Conservation (phyloP, 345 rosid species). For the Lumnitzera racemosa region DNA sequence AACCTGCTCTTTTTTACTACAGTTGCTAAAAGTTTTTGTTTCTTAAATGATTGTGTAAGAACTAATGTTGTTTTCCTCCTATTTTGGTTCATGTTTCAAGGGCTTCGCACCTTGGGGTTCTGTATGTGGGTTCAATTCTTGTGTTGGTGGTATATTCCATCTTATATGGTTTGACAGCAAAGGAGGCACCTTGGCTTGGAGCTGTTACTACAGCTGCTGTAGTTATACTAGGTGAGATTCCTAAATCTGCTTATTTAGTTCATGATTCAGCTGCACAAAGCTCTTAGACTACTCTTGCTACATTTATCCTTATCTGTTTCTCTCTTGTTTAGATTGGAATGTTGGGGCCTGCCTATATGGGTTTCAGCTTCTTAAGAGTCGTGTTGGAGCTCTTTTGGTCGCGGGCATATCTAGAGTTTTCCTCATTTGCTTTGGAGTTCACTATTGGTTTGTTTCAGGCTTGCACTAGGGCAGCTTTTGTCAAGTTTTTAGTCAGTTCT, state of each 20-base stretch:
- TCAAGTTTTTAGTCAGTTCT: conserved; percentile 11
- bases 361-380: conserved; percentile 83
- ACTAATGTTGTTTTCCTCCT: conserved; percentile 2
- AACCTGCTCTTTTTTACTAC: not conserved
- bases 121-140: conserved; percentile 74
- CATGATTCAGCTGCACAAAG: no score
- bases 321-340: conserved; percentile 76
- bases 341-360: conserved; percentile 98
- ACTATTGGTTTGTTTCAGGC: conserved; percentile 78
- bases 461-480: conserved; percentile 5
- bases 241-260: not conserved
- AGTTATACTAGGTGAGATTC: conserved; percentile 69
- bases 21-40: not conserved
- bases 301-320: conserved; percentile 9
- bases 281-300: conserved; percentile 3
- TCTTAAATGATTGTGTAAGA: conserved; percentile 6
- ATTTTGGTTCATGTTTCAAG: conserved; percentile 32
- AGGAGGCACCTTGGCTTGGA: conserved; percentile 95
- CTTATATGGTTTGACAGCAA: conserved; percentile 88
- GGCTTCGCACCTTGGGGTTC: conserved; percentile 94
- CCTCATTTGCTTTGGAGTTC: conserved; percentile 97
- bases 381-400: conserved; percentile 82
- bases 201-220: conserved; percentile 93
- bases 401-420: conserved; percentile 88
- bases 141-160: conserved; percentile 91